Conservation (phyloP, 2,329 filamentous ascomycete genomes). For the Chalara sp. region DNA sequence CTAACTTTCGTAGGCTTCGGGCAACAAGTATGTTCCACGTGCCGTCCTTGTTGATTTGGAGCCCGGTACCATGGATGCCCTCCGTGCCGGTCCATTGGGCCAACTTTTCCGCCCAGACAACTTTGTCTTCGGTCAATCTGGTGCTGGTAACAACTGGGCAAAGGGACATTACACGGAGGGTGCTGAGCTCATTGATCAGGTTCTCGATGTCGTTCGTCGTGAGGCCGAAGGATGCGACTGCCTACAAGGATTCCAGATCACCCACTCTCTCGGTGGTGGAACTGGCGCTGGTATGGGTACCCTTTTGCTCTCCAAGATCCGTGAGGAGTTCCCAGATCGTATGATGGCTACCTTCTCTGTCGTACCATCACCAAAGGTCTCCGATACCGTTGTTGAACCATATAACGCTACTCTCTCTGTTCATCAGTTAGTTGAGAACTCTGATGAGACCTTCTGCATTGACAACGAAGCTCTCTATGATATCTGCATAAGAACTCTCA, state of each 20-base stretch:
- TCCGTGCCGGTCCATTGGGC: constrained; percentile 95
- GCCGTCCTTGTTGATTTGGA: constrained; percentile 99
- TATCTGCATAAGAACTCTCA: constrained; percentile 99
- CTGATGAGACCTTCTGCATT: constrained; percentile 99
- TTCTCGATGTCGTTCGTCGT: constrained; percentile 95
- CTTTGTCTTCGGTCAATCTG: constrained; percentile 99
- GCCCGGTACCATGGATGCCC: constrained; percentile 99
- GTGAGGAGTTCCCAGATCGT: constrained; percentile 98
- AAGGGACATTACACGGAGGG: constrained; percentile 99
- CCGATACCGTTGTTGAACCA: constrained; percentile 98
- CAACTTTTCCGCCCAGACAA: constrained; percentile 99
- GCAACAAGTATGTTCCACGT: constrained; percentile 99
- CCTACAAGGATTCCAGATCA: constrained; percentile 99
- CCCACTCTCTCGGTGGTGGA: constrained; percentile 99
- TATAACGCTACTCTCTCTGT: constrained; percentile 99
- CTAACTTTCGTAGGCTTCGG: constrained; percentile 61
- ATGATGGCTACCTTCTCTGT: constrained; percentile 99
- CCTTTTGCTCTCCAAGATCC: constrained; percentile 99
- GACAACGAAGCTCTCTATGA: constrained; percentile 99
- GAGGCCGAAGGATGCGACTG: constrained; percentile 99
- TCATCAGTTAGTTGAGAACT: constrained; percentile 99
- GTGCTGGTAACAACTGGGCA: constrained; percentile 99
- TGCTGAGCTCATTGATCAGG: constrained; percentile 96
- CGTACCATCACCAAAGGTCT: constrained; percentile 97
- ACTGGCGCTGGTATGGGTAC: constrained; percentile 99